Evolutionary conservation across 169 alveolate genomes (phyloP).

Genomic region (Plasmodium vivax): DNA sequence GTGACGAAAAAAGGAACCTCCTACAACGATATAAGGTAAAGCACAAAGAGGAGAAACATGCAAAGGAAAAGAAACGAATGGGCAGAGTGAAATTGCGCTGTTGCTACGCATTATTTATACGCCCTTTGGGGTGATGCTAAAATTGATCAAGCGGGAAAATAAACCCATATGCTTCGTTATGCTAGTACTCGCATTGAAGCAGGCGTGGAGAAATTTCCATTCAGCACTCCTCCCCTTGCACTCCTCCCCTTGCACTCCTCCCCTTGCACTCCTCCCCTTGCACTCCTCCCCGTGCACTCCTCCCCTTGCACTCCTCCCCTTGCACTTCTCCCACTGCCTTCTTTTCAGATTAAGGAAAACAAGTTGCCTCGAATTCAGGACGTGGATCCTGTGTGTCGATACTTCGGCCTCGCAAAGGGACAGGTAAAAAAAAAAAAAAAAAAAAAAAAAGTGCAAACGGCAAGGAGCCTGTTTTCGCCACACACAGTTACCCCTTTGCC

Average conservation of each 20-base stretch:
- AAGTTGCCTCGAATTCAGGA: constrained; percentile 96
- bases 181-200: neutral
- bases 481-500: neutral
- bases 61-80: neutral
- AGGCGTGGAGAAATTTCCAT: neutral
- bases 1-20: constrained; percentile 93
- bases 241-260: neutral
- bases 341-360: constrained; percentile 90
- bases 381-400: constrained; percentile 97
- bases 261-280: neutral
- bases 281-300: neutral
- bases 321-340: neutral
- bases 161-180: neutral
- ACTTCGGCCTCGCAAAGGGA: constrained; percentile 95
- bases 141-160: neutral
- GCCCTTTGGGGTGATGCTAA: neutral
- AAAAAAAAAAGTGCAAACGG: neutral
- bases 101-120: neutral
- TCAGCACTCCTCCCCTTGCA: neutral
- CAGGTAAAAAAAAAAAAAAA: constrained; percentile 80
- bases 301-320: neutral
- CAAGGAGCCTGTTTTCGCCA: neutral
- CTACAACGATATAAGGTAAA: constrained; percentile 92
- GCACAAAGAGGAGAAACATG: neutral
- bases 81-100: neutral